Evolutionary conservation across 2,329 filamentous ascomycete genomes (phyloP), one percentile per base, ranked within the genome.

Genomic region (Xylogone sp.): DNA sequence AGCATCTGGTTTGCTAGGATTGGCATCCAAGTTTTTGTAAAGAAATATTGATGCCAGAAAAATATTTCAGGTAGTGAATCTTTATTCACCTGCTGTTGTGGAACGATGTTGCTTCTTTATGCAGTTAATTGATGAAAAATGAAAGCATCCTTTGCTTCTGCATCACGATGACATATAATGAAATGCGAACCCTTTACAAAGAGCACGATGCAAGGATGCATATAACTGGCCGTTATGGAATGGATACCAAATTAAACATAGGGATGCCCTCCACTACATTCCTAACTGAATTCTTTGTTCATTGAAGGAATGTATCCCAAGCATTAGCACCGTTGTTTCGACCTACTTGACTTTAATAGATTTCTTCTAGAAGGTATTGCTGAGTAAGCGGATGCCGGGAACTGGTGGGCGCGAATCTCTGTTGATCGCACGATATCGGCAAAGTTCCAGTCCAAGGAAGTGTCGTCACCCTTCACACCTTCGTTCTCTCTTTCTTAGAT

Each of bases 11-110:
- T 64, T 73, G 13, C 69, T 75, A 54, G 77, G 81, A 2, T 62
- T 86, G 53, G 83, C 83, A 8, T 77, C 76, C 66, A 86, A 86
- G 69, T 85, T 87, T 65, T 58, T 84, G 67, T 67, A 58, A 50
- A 39, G n/a, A 16, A 27, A 27, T 27, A 27, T 10, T 27, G 10
- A 6, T 27, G 5, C 10, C 24, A 27, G 24, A 27, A 27, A 27
- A 5, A 6, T 27, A 27, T 5, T 10, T 6, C 10, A 5, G 6
- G 10, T 27, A 27, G 24, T 27, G 24, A 6, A 27, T 10, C 10
- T 27, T 27, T 27, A 27, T 27, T 10, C 24, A 27, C 6, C 24
- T 6, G 5, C 10, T 6, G 24, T 10, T 27, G 10, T 27, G 24
- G 24, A 27, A 6, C 5, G 24, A 27, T 27, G 24, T 27, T 27